Percentiles rank a stretch among this genome's conserved stretches.
These are phyloP conservation scores for Malus hybrid DNA, from an alignment of 331 rosid species.

Conservation along the genomic window DNA sequence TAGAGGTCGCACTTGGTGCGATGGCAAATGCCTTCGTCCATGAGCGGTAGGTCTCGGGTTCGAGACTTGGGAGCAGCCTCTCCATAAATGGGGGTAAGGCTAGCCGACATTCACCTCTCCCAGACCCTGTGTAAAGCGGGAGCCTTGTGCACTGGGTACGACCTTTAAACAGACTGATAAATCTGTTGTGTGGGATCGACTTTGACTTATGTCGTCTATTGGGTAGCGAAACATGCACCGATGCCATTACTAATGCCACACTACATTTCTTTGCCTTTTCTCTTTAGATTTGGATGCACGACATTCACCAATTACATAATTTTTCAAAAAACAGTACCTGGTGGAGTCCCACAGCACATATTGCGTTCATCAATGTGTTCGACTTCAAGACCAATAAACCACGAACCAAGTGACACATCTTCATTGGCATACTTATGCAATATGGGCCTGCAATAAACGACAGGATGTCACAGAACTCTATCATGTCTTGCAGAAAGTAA, in stretches of 20 bases:
- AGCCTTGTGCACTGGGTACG: no score
- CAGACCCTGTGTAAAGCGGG: no score
- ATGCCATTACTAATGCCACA: not conserved
- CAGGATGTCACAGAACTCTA: conserved; percentile 4
- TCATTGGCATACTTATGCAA: conserved; percentile 91
- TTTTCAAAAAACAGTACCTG: conserved; percentile 46
- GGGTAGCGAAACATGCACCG: not conserved
- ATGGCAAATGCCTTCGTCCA: no score
- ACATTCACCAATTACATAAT: not conserved
- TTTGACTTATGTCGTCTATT: not conserved
- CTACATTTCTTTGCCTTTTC: not conserved
- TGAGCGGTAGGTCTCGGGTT: no score
- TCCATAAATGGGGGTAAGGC: no score
- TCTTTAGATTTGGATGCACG: not conserved
- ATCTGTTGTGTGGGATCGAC: not conserved
- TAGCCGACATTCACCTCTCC: no score
- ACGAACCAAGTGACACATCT: conserved; percentile 96
- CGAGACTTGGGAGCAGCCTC: no score
- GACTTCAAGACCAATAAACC: conserved; percentile 96
- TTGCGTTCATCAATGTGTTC: conserved; percentile 92
- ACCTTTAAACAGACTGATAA: not conserved
- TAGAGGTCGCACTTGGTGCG: no score
- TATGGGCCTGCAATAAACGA: conserved; percentile 60
- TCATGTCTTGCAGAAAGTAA: not conserved
- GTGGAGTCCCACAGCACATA: conserved; percentile 98